Conservation (phyloP, 2,329 filamentous ascomycete species). For the Diaporthe sp. region DNA sequence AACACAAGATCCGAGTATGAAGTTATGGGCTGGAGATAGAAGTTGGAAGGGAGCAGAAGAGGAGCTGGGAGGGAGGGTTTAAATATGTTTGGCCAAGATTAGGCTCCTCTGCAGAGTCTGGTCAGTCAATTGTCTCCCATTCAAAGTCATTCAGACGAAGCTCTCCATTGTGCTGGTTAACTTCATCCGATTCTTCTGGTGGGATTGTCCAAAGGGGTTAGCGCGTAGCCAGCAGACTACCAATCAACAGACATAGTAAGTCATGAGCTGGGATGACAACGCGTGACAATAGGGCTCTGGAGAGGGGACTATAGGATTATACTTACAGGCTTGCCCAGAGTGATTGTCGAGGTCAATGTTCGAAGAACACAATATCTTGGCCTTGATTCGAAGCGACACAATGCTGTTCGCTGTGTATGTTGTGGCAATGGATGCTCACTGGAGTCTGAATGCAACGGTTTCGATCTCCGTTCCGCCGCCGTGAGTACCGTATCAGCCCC, state of each 20-base stretch:
- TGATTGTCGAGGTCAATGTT: neutral
- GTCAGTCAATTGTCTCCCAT: neutral
- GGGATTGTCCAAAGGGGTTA: neutral
- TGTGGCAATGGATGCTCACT: neutral
- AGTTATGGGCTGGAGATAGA: neutral
- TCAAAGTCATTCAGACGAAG: neutral
- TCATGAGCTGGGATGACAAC: neutral
- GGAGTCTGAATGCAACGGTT: neutral
- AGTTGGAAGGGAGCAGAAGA: neutral
- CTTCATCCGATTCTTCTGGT: neutral
- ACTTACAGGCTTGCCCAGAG: neutral
- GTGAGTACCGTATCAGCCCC: neutral
- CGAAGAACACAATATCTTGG: neutral
- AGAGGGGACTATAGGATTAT: neutral
- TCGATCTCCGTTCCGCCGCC: neutral
- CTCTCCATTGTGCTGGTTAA: neutral
- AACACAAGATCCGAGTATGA: neutral
- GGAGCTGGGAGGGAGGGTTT: neutral
- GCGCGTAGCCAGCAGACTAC: neutral
- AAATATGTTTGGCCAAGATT: slow-evolving; percentile 2
- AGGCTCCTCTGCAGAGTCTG: neutral
- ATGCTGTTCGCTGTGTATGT: neutral
- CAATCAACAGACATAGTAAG: neutral
- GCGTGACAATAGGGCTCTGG: neutral
- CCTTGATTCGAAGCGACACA: neutral